Conservation (phyloP, 2,329 filamentous ascomycete species). For the Pseudogymnoascus sp. region DNA sequence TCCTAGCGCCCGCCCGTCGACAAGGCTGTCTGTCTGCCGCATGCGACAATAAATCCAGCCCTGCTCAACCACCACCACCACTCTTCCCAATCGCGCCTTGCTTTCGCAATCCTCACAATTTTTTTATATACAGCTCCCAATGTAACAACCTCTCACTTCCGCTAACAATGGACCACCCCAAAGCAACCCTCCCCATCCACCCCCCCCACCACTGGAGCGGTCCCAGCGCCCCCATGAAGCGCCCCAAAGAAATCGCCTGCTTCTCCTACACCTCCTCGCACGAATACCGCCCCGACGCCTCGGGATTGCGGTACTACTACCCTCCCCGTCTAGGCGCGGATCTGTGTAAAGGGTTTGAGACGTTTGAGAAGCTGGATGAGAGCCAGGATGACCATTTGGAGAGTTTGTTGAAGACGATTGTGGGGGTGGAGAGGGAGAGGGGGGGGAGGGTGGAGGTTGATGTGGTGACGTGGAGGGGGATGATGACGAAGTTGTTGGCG, state of each 20-base stretch:
- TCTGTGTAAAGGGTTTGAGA: slow-evolving; percentile 71
- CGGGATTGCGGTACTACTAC: slow-evolving; percentile 82
- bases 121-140: neutral
- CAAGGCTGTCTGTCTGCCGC: neutral
- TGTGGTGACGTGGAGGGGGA: slow-evolving; percentile 87
- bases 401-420: slow-evolving; percentile 68
- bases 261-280: slow-evolving; percentile 91
- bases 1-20: neutral
- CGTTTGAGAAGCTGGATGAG: slow-evolving; percentile 76
- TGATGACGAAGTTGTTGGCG: slow-evolving; percentile 82
- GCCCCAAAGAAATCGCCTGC: slow-evolving; percentile 83
- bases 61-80: no score
- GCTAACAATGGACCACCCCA: neutral
- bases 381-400: slow-evolving; percentile 79
- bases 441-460: slow-evolving; percentile 63
- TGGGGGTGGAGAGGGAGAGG: slow-evolving; percentile 60
- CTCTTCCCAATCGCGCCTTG: neutral
- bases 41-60: no score
- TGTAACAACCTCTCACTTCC: neutral
- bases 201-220: slow-evolving; percentile 62
- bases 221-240: slow-evolving; percentile 59
- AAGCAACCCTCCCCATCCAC: slow-evolving; percentile 50
- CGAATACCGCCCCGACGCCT: slow-evolving; percentile 64
- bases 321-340: slow-evolving; percentile 62
- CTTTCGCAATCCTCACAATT: neutral